Conservation (phyloP, 1,284 basidiomycete species). For the Malassezia caprae region DNA sequence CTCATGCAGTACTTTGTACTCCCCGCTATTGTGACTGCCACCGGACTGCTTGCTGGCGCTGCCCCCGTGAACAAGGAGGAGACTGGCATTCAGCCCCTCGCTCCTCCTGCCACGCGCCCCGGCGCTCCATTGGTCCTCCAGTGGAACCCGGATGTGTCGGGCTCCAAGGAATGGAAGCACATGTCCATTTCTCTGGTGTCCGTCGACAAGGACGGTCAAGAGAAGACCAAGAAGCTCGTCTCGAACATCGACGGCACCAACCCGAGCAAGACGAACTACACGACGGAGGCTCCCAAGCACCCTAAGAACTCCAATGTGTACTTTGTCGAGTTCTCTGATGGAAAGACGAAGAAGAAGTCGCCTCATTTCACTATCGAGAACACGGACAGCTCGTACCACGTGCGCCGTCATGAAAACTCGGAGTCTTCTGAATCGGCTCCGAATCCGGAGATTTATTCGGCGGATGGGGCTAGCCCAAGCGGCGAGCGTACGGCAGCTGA, state of each 20-base stretch:
- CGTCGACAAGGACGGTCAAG: slow-evolving; percentile 3
- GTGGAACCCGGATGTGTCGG: slow-evolving; percentile 14
- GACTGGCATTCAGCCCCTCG: slow-evolving; percentile 8
- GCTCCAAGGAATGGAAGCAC: slow-evolving; percentile 15
- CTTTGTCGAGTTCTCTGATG: slow-evolving; percentile 12
- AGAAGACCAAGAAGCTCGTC: slow-evolving; percentile 7
- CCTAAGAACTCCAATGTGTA: slow-evolving; percentile 1
- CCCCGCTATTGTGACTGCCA: slow-evolving; percentile 16
- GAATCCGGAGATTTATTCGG: not conserved
- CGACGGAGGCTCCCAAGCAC: slow-evolving; percentile 2
- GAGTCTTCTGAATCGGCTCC: not conserved
- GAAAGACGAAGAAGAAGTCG: slow-evolving; percentile 7
- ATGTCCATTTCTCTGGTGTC: slow-evolving; percentile 16
- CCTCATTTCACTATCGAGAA: slow-evolving; percentile 14
- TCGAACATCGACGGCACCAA: slow-evolving; percentile 14
- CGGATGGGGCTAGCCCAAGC: not conserved
- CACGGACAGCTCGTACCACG: not conserved
- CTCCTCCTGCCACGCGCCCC: slow-evolving; percentile 10
- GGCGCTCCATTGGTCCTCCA: slow-evolving; percentile 8
- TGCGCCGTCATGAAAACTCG: not conserved
- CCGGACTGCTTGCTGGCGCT: slow-evolving; percentile 12
- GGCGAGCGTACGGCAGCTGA: not conserved
- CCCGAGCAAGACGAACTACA: not conserved
- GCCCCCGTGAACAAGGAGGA: slow-evolving; percentile 6
- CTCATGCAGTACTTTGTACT: slow-evolving; percentile 18